Evolutionary conservation across 2,329 filamentous ascomycete species (phyloP).

Genomic region (Lizonia empirigonia): DNA sequence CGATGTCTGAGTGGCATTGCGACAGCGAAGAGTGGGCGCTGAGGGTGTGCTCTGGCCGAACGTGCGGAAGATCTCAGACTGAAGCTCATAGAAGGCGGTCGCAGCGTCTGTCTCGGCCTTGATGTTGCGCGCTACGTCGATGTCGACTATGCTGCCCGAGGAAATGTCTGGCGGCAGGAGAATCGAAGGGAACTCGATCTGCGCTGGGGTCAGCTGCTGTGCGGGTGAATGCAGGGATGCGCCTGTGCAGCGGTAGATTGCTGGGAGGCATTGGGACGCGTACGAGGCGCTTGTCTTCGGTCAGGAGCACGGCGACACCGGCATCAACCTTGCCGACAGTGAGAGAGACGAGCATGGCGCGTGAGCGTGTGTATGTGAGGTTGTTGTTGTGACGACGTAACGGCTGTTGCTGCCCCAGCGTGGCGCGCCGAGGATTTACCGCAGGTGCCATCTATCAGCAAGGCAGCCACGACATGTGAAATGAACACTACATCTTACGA

Average conservation of each 20-base stretch:
- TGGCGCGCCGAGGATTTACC: constrained; percentile 6
- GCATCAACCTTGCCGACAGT: constrained; percentile 99
- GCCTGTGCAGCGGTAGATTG: constrained; percentile 21
- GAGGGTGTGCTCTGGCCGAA: constrained; percentile 82
- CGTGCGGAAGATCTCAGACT: constrained; percentile 82
- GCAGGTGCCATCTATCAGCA: constrained; percentile 6
- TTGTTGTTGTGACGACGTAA: constrained; percentile 13
- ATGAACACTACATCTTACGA: no score
- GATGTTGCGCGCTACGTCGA: constrained; percentile 88
- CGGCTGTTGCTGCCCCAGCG: constrained; percentile 8
- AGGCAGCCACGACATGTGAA: constrained; percentile 15
- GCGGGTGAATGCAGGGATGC: constrained; percentile 27
- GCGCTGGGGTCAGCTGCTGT: constrained; percentile 31
- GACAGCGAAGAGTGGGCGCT: constrained; percentile 81
- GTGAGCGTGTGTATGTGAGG: not conserved
- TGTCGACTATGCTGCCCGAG: constrained; percentile 96
- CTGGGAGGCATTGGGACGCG: constrained; percentile 43
- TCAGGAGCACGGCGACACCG: constrained; percentile 94
- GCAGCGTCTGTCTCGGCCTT: constrained; percentile 76
- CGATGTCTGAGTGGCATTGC: constrained; percentile 98
- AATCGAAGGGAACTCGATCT: constrained; percentile 99
- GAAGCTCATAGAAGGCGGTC: constrained; percentile 79
- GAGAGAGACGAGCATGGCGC: constrained; percentile 88
- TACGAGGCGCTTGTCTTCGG: constrained; percentile 95
- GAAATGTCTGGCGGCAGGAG: constrained; percentile 93